Conservation (phyloP, 176 grass and related monocot genomes). For the Aegilops umbellulata region DNA sequence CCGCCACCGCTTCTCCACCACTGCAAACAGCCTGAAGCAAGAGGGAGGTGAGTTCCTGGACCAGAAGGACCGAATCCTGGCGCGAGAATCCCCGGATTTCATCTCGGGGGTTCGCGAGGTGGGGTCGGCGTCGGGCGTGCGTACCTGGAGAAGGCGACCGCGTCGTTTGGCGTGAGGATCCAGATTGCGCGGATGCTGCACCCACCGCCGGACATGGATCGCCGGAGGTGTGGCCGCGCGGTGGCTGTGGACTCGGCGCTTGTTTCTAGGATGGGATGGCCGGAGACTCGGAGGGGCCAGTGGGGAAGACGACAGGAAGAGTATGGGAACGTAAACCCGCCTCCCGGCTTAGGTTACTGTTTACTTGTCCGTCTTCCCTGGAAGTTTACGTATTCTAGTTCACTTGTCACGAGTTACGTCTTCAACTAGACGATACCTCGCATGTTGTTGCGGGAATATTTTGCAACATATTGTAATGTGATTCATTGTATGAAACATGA, state of each 20-base stretch:
- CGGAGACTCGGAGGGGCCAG: background rate
- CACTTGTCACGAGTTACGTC: too few species aligned
- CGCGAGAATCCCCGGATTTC: background rate
- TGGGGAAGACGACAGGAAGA: conserved; percentile 3
- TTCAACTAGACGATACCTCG: too few species aligned
- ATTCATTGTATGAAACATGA: too few species aligned
- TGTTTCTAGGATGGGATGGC: conserved; percentile 7
- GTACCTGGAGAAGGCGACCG: conserved; percentile 82
- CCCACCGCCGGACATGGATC: conserved; percentile 49
- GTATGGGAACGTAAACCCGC: background rate
- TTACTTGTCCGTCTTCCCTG: too few species aligned
- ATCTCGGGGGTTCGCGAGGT: background rate
- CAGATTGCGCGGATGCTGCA: conserved; percentile 86
- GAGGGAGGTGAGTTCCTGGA: background rate
- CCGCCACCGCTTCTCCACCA: conserved; percentile 89
- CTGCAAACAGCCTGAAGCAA: conserved; percentile 59
- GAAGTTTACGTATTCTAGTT: too few species aligned
- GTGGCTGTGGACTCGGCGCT: background rate
- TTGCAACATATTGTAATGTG: too few species aligned
- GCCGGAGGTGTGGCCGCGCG: conserved; percentile 12
- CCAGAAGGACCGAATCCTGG: background rate
- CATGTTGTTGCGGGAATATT: too few species aligned
- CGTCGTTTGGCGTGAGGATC: conserved; percentile 65
- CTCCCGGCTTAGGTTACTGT: background rate
- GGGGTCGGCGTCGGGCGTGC: background rate